A percentile compares a stretch with the other conserved stretches of the same genome.
Conservation (phyloP, 306 rosid genomes). For the Pachyrhizus erosus region DNA sequence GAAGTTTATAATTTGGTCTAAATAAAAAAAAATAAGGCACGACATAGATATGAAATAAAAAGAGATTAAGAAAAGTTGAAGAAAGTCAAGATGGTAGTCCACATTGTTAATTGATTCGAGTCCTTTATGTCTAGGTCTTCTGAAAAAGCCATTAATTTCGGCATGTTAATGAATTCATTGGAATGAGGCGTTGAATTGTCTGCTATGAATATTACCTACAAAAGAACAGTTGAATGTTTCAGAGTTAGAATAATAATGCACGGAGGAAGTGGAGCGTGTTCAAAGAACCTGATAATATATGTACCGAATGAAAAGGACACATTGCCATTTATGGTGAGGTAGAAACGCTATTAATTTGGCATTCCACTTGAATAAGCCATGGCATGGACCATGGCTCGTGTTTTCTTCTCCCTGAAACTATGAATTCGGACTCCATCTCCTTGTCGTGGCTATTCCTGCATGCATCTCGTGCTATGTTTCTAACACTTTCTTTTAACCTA, state of each 20-base stretch:
- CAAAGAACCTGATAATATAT: neutral
- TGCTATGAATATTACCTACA: neutral
- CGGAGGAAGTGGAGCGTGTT: conserved; percentile 37
- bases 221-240: neutral
- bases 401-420: neutral
- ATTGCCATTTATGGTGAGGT: neutral
- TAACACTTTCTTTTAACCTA: neutral
- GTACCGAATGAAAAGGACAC: conserved; percentile 1
- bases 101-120: neutral
- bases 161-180: neutral
- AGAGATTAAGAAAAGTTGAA: neutral
- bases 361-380: neutral
- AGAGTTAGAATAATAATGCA: neutral
- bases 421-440: neutral
- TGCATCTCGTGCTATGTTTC: neutral
- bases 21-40: neutral
- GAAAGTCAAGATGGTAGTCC: neutral
- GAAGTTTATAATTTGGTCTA: neutral
- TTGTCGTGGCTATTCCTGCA: neutral
- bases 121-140: conserved; percentile 1
- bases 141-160: conserved; percentile 27
- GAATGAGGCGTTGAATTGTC: neutral
- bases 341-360: conserved; percentile 7
- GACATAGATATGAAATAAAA: neutral
- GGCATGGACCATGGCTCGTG: conserved; percentile 1